A percentile compares a stretch with the other conserved stretches of the same genome.
phyloP scores from a whole-genome alignment of 768 basidiomycete species.

The Mycena capillaripes region DNA sequence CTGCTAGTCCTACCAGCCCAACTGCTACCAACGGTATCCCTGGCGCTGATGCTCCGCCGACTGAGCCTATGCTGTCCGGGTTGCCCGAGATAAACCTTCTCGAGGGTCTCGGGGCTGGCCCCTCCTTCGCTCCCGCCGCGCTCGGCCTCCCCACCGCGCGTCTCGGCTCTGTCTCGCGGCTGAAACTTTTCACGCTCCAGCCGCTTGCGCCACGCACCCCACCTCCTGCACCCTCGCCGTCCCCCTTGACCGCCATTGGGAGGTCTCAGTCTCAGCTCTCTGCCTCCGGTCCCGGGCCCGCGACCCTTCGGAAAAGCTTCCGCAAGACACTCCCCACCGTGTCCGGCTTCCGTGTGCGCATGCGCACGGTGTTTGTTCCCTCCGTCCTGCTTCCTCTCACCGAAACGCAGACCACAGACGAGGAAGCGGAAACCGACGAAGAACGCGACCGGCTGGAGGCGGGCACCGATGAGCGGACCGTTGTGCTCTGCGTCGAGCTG shows the following conservation, averaged over 20 bases:
- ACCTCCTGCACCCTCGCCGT: conserved; percentile 57
- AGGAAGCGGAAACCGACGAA: conserved; percentile 50
- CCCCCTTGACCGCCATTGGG: conserved; percentile 63
- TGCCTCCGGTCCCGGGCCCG: conserved; percentile 54
- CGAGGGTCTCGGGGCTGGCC: conserved; percentile 77
- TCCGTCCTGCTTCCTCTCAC: conserved; percentile 74
- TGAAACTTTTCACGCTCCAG: conserved; percentile 75
- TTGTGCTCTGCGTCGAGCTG: conserved; percentile 92
- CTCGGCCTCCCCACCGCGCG: conserved; percentile 77
- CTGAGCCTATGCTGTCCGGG: conserved; percentile 58
- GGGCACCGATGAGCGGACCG: conserved; percentile 83
- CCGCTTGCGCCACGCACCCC: conserved; percentile 61
- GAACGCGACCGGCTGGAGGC: conserved; percentile 74
- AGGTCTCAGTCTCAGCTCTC: conserved; percentile 13
- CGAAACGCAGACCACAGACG: conserved; percentile 46
- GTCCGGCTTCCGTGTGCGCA: conserved; percentile 89
- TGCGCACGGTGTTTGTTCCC: conserved; percentile 95
- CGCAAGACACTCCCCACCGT: conserved; percentile 83
- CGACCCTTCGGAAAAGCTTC: conserved; percentile 89
- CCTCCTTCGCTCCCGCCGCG: conserved; percentile 35
- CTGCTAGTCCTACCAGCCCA: conserved; percentile 40
- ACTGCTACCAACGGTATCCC: conserved; percentile 44
- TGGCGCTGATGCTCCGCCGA: conserved; percentile 41
- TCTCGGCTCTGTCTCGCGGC: conserved; percentile 76
- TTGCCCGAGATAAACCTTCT: conserved; percentile 80